Conservation (phyloP, 805 yeast species). For the Saccharomycopsis sp. region DNA sequence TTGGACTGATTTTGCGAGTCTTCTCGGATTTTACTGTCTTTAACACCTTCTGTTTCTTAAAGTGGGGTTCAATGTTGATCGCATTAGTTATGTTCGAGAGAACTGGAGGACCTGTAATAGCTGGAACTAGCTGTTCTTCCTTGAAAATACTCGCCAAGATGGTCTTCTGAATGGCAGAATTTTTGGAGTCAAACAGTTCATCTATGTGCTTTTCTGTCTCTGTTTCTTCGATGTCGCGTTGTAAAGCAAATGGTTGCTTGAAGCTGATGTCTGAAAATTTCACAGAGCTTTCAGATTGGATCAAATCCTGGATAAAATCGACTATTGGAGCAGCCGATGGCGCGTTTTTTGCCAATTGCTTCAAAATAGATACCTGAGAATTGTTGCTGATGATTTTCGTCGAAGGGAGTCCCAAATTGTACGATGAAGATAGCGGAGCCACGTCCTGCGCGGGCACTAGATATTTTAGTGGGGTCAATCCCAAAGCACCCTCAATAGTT, state of each 20-base stretch:
- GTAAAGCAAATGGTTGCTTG: conserved; percentile 10
- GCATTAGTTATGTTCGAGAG: neutral
- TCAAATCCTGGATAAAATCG: conserved; percentile 13
- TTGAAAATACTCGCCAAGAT: neutral
- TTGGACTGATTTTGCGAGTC: conserved; percentile 3
- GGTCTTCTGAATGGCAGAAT: neutral
- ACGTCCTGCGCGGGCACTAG: conserved; percentile 35
- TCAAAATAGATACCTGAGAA: conserved; percentile 10
- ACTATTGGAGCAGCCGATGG: conserved; percentile 17
- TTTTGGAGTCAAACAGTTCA: neutral
- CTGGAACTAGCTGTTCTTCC: neutral
- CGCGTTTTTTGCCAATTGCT: conserved; percentile 22
- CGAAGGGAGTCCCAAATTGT: neutral
- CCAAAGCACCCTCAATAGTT: conserved; percentile 26
- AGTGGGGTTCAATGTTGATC: neutral
- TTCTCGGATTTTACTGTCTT: neutral
- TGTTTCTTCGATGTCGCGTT: neutral
- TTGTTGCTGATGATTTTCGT: neutral
- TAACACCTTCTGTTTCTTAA: neutral
- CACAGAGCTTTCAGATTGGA: conserved; percentile 3
- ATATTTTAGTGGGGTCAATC: conserved; percentile 32
- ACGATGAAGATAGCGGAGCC: conserved; percentile 3
- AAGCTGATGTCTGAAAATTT: conserved; percentile 10
- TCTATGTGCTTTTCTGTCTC: neutral
- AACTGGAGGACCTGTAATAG: neutral